Base-by-base conservation (phyloP, 73 alveolate species). In the Tetrahymena borealis region DNA sequence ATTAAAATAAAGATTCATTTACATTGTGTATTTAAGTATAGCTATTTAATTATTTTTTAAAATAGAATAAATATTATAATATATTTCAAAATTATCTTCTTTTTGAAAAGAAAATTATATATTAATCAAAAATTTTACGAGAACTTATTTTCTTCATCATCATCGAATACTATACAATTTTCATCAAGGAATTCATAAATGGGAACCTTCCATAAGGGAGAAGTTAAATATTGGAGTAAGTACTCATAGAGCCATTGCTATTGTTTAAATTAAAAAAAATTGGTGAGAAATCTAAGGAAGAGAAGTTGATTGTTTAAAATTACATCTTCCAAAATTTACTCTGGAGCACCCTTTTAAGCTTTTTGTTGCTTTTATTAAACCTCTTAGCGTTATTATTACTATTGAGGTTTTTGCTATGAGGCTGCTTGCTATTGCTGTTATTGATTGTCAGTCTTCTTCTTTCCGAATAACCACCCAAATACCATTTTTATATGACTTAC, bases 121-220 rank as follows among this genome's bases (percentile, higher is more conserved):
- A 42, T 42, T 7, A 33, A 42, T 7, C 24, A 60, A 60, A 4
- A 28, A 60, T 60, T 2, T 60, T 95, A 95, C 33, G 90, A 42
- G 40, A 98, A 92, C 95, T 97, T 98, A 94, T 98, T 98, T 92
- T 98, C 99, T 32, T 96, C 98, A 33, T 97, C 98, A 79, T 94
- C 96, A 91, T 98, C 99, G 91, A 98, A 98, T 33, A 97, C 91
- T 15, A 96, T 78, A 91, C 99, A 98, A 94, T 97, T 94, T 91
- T 98, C 98, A 93, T 96, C 98, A 5, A 90, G 78, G 60, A 85
- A 93, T 32, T 93, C 95, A 33, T 90, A 93, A 24, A 93, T 85
- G 1, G 93, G 93, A 31, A 79, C 91, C 33, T 92, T 85, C 93
- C 93, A 93, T 12, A 85, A 40, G 24, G 92, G 91, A 16, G 95